phyloP scores from a whole-genome alignment of 164 flowering plant species.

The Brasenia schreberi region DNA sequence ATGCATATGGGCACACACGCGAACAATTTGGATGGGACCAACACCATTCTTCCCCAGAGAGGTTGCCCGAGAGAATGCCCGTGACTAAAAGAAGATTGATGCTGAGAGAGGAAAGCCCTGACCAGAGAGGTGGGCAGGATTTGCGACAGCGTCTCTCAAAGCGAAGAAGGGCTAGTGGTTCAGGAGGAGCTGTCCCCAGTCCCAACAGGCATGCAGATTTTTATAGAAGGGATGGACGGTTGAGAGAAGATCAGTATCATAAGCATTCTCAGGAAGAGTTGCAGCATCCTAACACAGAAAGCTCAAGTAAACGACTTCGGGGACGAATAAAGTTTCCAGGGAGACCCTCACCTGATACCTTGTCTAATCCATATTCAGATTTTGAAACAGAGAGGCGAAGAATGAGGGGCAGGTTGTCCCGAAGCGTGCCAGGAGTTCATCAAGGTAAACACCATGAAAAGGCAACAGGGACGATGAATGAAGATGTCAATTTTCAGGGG shows the following conservation, averaged over 20 bases:
- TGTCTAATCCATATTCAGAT: constrained; percentile 16
- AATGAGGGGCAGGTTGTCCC: constrained; percentile 30
- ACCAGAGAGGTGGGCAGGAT: constrained; percentile 34
- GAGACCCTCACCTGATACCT: constrained; percentile 21
- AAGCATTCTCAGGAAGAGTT: constrained; percentile 27
- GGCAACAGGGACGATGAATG: constrained; percentile 25
- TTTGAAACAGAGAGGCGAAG: constrained; percentile 22
- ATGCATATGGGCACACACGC: constrained; percentile 27
- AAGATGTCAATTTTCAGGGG: constrained; percentile 20
- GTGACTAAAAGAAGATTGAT: constrained; percentile 33
- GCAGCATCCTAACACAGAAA: constrained; percentile 22
- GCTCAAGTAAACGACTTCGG: constrained; percentile 47
- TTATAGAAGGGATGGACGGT: constrained; percentile 17
- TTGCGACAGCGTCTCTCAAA: constrained; percentile 53
- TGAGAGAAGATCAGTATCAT: constrained; percentile 26
- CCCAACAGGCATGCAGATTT: constrained; percentile 17
- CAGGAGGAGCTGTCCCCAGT: constrained; percentile 37
- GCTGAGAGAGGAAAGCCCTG: constrained; percentile 33
- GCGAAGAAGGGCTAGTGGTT: constrained; percentile 49
- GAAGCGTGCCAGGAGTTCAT: constrained; percentile 23
- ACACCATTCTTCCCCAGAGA: constrained; percentile 18
- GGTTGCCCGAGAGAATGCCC: constrained; percentile 15
- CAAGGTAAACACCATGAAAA: constrained; percentile 41
- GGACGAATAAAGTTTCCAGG: constrained; percentile 56
- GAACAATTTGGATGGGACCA: constrained; percentile 46